These are phyloP conservation scores for Nicotiana obtusifolia DNA, from an alignment of 257 asterid species.

Conservation along the genomic window DNA sequence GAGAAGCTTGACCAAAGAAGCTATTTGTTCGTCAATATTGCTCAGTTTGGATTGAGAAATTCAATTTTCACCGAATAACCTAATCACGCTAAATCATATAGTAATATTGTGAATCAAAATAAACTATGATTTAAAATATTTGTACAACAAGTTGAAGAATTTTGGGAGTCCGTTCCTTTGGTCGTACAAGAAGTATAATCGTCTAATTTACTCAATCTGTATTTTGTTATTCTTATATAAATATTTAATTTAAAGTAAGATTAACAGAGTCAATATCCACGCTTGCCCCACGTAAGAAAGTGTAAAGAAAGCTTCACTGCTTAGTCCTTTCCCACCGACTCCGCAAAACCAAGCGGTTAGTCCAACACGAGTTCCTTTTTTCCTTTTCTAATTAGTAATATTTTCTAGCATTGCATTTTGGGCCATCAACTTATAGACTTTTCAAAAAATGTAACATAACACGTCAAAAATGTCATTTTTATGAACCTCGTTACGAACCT, in stretches of 20 bases:
- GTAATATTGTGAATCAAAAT: not conserved
- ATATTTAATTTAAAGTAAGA: not conserved
- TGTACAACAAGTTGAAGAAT: not conserved
- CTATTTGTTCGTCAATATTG: too few species aligned
- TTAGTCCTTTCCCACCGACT: not conserved
- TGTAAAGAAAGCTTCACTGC: not conserved
- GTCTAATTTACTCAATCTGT: not conserved
- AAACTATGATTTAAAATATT: not conserved
- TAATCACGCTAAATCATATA: too few species aligned
- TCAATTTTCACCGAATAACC: too few species aligned
- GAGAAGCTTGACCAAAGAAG: too few species aligned
- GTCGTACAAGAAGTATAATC: not conserved
- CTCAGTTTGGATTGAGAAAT: too few species aligned
- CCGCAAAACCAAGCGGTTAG: not conserved
- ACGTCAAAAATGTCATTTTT: constrained; percentile 32
- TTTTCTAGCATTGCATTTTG: constrained; percentile 30
- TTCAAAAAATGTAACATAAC: constrained; percentile 21
- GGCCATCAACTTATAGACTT: constrained; percentile 32
- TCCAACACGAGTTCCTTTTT: too few species aligned
- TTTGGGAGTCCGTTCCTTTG: not conserved
- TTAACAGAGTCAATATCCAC: not conserved
- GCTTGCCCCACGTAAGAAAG: not conserved
- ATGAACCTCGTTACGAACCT: constrained; percentile 42
- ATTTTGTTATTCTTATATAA: not conserved
- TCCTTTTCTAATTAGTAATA: too few species aligned